Evolutionary conservation across 1,284 basidiomycete genomes (phyloP), one percentile per base, ranked within the genome.

Genomic region (Mycena citricolor): DNA sequence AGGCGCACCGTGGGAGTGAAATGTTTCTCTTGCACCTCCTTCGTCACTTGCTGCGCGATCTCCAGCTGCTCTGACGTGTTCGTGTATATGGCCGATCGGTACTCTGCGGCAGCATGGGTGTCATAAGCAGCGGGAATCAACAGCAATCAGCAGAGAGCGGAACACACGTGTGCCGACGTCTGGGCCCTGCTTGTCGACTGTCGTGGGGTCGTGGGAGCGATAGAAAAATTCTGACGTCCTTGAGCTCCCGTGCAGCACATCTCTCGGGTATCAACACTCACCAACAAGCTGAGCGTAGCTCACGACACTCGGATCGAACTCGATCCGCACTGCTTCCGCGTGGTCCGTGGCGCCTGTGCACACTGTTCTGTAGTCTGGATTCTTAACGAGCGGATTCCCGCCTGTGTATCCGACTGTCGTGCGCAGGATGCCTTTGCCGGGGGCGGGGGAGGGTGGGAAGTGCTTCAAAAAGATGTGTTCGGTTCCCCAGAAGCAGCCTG

Each of bases 191-290:
- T 73, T 68, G 64, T 94, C 82, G 39, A 76, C 60, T 0, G 89
- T 90, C 21, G 93, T 97, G 4, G 95, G 92, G 59, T 98, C 94
- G 62, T 99, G 95, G 1, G 91, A 94, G 35, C 95, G 80, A 64
- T 91, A 94, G 67, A 94, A 94, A 71, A 94, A 94, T 66, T 95
- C 91, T n/a, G n/a, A n/a, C n/a, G n/a, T n/a, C n/a, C n/a, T n/a
- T n/a, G n/a, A n/a, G n/a, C n/a, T n/a, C n/a, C n/a, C n/a, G n/a
- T n/a, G n/a, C n/a, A n/a, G n/a, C n/a, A n/a, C n/a, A n/a, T n/a
- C n/a, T n/a, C n/a, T n/a, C n/a, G n/a, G n/a, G n/a, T n/a, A n/a
- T n/a, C n/a, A n/a, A n/a, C n/a, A n/a, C n/a, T n/a, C n/a, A n/a
- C n/a, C n/a, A 32, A 94, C 87, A 32, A 97, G 79, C 61, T 94